Conservation (phyloP, 495 filamentous ascomycete species). For the Penicillium diatomitis region DNA sequence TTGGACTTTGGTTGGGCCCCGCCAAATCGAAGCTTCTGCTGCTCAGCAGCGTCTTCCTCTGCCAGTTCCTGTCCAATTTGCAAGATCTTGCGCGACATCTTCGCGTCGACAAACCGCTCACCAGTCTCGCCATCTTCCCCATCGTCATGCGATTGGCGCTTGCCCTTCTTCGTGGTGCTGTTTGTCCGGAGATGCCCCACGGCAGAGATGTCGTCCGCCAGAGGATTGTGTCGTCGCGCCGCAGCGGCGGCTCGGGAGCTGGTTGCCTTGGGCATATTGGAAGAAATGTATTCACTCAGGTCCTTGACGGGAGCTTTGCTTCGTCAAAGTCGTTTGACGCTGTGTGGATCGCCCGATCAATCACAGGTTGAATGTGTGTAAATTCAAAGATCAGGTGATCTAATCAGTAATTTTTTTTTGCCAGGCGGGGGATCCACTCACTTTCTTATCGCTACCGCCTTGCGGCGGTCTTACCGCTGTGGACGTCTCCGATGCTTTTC, state of each 20-base stretch:
- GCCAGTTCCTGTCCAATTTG: constrained; percentile 74
- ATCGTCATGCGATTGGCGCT: constrained; percentile 43
- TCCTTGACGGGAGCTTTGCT: too few species aligned
- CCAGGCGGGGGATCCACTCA: constrained; percentile 12
- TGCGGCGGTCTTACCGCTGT: constrained; percentile 13
- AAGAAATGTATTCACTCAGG: background rate
- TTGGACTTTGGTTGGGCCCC: constrained; percentile 30
- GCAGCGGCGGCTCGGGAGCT: constrained; percentile 31
- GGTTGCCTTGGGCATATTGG: constrained; percentile 37
- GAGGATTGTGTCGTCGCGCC: constrained; percentile 55
- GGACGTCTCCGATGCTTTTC: constrained; percentile 7
- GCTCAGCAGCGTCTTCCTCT: constrained; percentile 60
- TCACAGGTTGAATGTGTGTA: constrained; percentile 26
- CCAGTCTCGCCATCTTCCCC: constrained; percentile 53
- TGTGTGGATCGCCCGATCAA: background rate
- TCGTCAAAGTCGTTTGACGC: too few species aligned
- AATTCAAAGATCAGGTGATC: constrained; percentile 34
- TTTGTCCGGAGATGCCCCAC: constrained; percentile 51
- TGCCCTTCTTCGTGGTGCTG: constrained; percentile 43
- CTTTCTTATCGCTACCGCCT: constrained; percentile 13
- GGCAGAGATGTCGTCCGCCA: constrained; percentile 62
- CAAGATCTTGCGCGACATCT: constrained; percentile 78
- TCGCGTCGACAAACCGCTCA: constrained; percentile 71
- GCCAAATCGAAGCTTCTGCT: constrained; percentile 27
- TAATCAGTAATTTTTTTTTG: constrained; percentile 24